Evolutionary conservation across 2,329 filamentous ascomycete genomes (phyloP), one percentile per base, ranked within the genome.

Genomic region (Xylaria sp.): DNA sequence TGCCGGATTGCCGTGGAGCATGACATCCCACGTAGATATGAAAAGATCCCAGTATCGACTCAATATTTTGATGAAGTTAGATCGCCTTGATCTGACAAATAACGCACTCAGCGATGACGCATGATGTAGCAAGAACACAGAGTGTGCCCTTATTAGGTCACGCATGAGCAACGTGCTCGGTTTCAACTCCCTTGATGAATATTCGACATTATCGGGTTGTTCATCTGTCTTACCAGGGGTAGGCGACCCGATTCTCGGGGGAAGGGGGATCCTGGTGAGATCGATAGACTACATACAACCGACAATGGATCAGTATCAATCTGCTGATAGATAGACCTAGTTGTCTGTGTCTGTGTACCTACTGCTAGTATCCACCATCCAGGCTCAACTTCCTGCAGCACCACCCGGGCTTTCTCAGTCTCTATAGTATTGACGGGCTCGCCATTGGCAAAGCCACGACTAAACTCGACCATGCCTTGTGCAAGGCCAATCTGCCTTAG

Each of bases 341-440:
- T 55, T 12, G 25, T 23, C 2, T 4, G 46, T 15, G 46, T 32
- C 32, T 36, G 46, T 50, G 32, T 28, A 68, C 92, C 77, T 84
- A 97, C 94, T 69, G 93, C 94, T 68, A 98, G 83, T 70, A 98
- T 90, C 97, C 97, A 99, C 96, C 96, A 99, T 34, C 92, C 92
- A 18, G 87, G 83, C 79, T 99, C 95, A 71, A 99, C 81, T 82
- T 99, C 94, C 75, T 93, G 89, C 52, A 97, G 82, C 39, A 98
- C 85, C 39, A 97, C 90, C 36, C 94, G 88, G 58, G 91, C 90
- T 82, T 93, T 96, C 75, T 97, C 93, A 0, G 96, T 98, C 77
- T 99, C 96, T 67, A 99, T 90, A 10, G 90, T 89, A 75, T 97
- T 93, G 45, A 97, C 88, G 1, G 92, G 80, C 72, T 90, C 85